phyloP scores from a whole-genome alignment of 345 rosid species.

The Stellera chamaejasme region DNA sequence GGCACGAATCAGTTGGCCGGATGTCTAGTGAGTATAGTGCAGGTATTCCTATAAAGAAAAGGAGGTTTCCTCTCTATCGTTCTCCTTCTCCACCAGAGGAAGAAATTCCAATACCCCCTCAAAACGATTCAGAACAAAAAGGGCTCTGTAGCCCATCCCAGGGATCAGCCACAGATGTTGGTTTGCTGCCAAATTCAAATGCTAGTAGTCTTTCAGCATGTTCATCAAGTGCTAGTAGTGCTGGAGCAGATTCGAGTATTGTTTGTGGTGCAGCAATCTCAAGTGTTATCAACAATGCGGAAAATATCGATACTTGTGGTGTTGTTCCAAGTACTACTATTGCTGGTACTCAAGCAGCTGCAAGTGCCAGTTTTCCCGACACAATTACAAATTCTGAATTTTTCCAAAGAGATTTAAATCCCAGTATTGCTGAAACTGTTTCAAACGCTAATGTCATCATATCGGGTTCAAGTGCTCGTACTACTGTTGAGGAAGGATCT shows the following conservation, averaged over 20 bases:
- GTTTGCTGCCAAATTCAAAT: conserved; percentile 12
- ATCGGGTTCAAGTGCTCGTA: background rate
- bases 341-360: conserved; percentile 8
- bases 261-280: conserved; percentile 9
- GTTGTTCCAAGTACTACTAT: conserved; percentile 11
- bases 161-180: conserved; percentile 22
- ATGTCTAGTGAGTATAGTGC: conserved; percentile 47
- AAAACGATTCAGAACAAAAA: conserved; percentile 16
- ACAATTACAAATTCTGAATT: conserved; percentile 1
- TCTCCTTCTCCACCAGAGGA: conserved; percentile 34
- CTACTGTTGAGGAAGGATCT: too few species aligned
- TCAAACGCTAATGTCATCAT: background rate
- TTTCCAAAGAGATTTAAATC: background rate
- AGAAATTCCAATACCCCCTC: conserved; percentile 16
- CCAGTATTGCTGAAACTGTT: background rate
- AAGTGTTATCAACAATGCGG: conserved; percentile 8
- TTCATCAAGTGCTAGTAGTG: conserved; percentile 3
- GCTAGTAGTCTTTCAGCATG: conserved; percentile 3
- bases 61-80: conserved; percentile 43
- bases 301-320: conserved; percentile 14
- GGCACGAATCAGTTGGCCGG: conserved; percentile 31
- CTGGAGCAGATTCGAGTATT: conserved; percentile 5
- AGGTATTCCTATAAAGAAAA: conserved; percentile 80
- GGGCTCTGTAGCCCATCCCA: conserved; percentile 16
- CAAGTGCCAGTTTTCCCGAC: conserved; percentile 15